Evolutionary conservation across 2,329 filamentous ascomycete genomes (phyloP).

Genomic region (Spiromastix sp.): DNA sequence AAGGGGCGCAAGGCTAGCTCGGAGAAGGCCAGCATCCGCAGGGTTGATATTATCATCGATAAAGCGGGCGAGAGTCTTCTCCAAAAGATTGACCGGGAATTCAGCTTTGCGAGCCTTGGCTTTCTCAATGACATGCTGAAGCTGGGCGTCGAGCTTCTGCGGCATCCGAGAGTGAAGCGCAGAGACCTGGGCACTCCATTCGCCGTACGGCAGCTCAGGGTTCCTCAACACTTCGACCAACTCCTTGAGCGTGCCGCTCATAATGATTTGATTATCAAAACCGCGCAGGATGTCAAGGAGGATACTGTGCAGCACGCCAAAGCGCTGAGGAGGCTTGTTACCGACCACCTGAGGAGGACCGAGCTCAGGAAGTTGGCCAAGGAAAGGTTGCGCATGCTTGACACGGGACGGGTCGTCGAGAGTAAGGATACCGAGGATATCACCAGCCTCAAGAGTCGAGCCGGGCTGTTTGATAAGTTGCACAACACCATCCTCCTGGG

Average conservation of each 20-base stretch:
- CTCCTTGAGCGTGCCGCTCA: constrained; percentile 76
- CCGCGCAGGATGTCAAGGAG: constrained; percentile 82
- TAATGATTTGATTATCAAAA: constrained; percentile 96
- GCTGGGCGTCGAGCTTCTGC: constrained; percentile 73
- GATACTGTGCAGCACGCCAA: constrained; percentile 64
- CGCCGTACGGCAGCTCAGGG: constrained; percentile 84
- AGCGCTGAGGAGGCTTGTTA: constrained; percentile 83
- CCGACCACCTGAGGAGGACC: constrained; percentile 81
- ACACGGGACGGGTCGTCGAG: constrained; percentile 92
- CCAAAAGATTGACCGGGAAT: constrained; percentile 82
- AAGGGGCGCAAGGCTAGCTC: constrained; percentile 63
- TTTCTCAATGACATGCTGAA: constrained; percentile 78
- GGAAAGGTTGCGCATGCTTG: constrained; percentile 90
- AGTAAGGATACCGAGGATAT: constrained; percentile 94
- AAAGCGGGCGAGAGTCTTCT: constrained; percentile 79
- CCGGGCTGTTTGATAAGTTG: constrained; percentile 99
- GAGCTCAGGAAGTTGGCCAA: constrained; percentile 78
- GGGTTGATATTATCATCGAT: constrained; percentile 72
- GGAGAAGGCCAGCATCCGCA: constrained; percentile 63
- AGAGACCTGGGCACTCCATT: constrained; percentile 93
- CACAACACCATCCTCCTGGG: constrained; percentile 89
- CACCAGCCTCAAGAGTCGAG: constrained; percentile 92
- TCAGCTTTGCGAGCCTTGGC: constrained; percentile 67
- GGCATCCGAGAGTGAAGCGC: constrained; percentile 97
- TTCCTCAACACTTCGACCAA: constrained; percentile 84